phyloP scores from a whole-genome alignment of 805 yeast genomes.

The Candida fluviatilis region DNA sequence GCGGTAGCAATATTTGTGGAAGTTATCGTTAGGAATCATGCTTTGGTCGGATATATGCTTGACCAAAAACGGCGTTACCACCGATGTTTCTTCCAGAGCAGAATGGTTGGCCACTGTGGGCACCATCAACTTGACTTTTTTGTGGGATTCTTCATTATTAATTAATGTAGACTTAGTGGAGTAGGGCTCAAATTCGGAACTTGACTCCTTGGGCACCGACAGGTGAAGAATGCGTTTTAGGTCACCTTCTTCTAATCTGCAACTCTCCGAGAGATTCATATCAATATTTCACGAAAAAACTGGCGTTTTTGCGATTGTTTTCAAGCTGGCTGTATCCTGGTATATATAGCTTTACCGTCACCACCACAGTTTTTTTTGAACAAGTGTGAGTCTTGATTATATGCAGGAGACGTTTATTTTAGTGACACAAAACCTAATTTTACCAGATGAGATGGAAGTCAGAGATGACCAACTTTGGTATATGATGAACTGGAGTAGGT shows the following conservation, averaged over 20 bases:
- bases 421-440: too few species aligned
- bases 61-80: constrained; percentile 38
- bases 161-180: too few species aligned
- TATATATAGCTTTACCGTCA: too few species aligned
- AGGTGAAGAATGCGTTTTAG: background rate
- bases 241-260: background rate
- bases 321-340: too few species aligned
- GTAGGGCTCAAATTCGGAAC: too few species aligned
- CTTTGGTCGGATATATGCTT: constrained; percentile 40
- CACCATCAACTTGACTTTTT: background rate
- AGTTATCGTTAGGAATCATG: constrained; percentile 46
- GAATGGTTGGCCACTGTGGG: constrained; percentile 9
- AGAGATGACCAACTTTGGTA: too few species aligned
- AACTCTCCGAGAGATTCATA: constrained; percentile 5
- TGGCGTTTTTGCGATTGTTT: background rate
- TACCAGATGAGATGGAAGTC: too few species aligned
- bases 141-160: background rate
- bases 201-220: background rate
- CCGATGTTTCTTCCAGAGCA: constrained; percentile 17
- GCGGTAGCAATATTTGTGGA: constrained; percentile 78
- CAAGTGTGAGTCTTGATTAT: too few species aligned
- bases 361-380: too few species aligned
- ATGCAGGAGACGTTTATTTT: too few species aligned
- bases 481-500: too few species aligned
- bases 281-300: background rate